Conservation (phyloP, 768 basidiomycete species). For the Chalciporus pseudorubinellus region DNA sequence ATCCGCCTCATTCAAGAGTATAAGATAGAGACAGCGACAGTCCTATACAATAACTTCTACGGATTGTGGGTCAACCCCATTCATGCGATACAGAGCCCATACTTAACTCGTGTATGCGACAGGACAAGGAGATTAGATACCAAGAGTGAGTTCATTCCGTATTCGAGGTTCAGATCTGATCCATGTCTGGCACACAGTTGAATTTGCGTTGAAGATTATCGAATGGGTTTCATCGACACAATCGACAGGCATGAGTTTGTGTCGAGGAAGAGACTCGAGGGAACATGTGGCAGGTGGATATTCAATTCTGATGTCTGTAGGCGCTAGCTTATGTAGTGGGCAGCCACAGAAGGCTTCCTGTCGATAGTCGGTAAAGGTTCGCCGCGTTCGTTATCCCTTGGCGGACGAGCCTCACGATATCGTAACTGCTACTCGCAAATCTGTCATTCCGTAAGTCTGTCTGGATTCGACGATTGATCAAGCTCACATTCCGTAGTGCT, state of each 20-base stretch:
- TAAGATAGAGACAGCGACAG: constrained; percentile 15
- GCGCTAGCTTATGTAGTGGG: constrained; percentile 20
- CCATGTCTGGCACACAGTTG: constrained; percentile 12
- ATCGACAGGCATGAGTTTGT: constrained; percentile 25
- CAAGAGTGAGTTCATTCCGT: constrained; percentile 16
- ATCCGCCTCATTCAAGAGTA: constrained; percentile 20
- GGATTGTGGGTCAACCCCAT: constrained; percentile 10
- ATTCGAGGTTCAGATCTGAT: background rate
- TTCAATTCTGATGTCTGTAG: constrained; percentile 18
- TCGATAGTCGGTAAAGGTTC: constrained; percentile 27
- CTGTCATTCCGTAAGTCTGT: constrained; percentile 21
- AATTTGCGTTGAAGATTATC: constrained; percentile 20
- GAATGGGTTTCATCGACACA: constrained; percentile 24
- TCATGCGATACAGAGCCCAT: too few relatives aligned
- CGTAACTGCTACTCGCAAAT: constrained; percentile 22
- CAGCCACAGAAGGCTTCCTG: constrained; percentile 19
- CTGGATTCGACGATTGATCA: background rate
- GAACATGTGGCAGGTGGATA: constrained; percentile 26
- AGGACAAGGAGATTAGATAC: constrained; percentile 21
- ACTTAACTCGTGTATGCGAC: background rate
- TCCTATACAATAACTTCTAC: constrained; percentile 22
- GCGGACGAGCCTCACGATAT: constrained; percentile 1
- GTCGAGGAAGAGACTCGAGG: constrained; percentile 22
- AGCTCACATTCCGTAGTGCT: constrained; percentile 17
- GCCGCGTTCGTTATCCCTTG: background rate